A percentile compares a stretch with the other conserved stretches of the same genome.
Conservation (phyloP, 2,329 filamentous ascomycete genomes). For the Cadophora gregata region DNA sequence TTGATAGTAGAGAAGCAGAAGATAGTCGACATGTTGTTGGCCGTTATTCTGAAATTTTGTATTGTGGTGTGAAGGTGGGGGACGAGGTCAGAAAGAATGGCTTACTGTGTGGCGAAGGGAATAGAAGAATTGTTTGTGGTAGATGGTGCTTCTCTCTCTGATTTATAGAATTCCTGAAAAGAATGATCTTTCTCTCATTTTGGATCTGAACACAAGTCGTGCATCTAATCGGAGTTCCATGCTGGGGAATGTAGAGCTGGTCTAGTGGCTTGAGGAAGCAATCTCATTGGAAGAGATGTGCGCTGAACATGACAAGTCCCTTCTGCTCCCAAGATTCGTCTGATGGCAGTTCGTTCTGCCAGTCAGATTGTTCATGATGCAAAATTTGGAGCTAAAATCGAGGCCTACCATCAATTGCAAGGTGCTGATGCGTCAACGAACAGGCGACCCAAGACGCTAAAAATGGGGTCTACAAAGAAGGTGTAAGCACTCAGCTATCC, state of each 20-base stretch:
- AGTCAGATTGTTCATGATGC: neutral
- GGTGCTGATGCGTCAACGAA: neutral
- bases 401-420: neutral
- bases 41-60: no score
- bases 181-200: no score
- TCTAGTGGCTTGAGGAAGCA: neutral
- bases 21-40: neutral
- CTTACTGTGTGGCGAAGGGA: no score
- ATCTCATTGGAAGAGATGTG: neutral
- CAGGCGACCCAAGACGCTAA: neutral
- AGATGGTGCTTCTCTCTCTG: no score
- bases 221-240: no score
- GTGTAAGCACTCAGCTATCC: neutral
- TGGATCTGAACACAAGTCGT: no score
- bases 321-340: neutral
- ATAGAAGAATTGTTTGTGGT: no score
- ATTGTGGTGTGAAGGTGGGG: neutral
- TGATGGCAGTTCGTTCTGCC: neutral
- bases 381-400: neutral
- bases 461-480: neutral
- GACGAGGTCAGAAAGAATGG: neutral
- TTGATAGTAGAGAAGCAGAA: neutral
- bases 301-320: neutral
- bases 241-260: no score
- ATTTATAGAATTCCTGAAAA: no score